Evolutionary conservation across 2,329 filamentous ascomycete species (phyloP).

Genomic region (Ilyonectria destructans): DNA sequence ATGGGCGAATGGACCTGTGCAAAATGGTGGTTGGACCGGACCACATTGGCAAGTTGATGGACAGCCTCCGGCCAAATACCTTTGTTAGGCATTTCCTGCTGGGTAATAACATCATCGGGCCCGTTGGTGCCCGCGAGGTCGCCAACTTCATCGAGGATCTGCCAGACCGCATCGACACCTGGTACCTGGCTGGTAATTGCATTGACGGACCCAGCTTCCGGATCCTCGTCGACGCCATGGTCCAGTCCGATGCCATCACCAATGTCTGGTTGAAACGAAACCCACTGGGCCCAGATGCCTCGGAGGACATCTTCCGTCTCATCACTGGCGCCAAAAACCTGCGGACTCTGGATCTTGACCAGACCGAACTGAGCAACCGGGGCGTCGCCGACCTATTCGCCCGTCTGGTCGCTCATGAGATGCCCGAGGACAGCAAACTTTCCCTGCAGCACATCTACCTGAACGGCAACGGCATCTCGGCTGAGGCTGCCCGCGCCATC

Average conservation of each 20-base stretch:
- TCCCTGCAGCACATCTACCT: conserved; percentile 57
- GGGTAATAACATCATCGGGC: conserved; percentile 70
- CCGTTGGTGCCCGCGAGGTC: conserved; percentile 63
- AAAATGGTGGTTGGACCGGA: conserved; percentile 70
- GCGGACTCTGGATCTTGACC: conserved; percentile 68
- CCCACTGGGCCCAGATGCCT: conserved; percentile 60
- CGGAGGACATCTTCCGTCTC: conserved; percentile 60
- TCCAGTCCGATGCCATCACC: conserved; percentile 60
- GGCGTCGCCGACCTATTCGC: conserved; percentile 63
- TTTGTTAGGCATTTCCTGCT: conserved; percentile 68
- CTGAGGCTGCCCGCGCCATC: conserved; percentile 50
- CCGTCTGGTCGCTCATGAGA: conserved; percentile 52
- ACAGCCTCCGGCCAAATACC: conserved; percentile 62
- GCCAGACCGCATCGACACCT: conserved; percentile 67
- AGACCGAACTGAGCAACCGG: conserved; percentile 65
- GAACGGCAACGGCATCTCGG: conserved; percentile 56
- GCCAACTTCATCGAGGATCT: conserved; percentile 62
- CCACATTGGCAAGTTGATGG: conserved; percentile 66
- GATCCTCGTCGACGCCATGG: conserved; percentile 62
- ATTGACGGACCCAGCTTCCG: conserved; percentile 62
- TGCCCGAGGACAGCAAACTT: conserved; percentile 48
- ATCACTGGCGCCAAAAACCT: conserved; percentile 61
- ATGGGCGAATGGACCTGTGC: conserved; percentile 69
- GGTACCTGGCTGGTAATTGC: conserved; percentile 71
- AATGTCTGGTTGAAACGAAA: conserved; percentile 72